Base-by-base conservation (phyloP, 441 rosid genomes). In the Bruguiera hainesii region DNA sequence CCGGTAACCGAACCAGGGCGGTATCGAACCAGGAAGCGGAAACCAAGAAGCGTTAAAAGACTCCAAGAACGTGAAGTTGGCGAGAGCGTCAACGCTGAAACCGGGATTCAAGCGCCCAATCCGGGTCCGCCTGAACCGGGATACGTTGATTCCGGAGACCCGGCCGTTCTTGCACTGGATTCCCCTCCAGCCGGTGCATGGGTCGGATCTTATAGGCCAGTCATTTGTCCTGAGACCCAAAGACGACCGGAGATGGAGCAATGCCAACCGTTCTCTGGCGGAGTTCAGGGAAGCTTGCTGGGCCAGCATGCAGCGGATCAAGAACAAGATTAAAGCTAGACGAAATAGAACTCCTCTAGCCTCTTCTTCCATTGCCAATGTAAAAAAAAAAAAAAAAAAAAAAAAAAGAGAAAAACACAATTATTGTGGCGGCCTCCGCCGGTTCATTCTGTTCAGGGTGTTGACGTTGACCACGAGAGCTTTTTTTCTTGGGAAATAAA, bases 121-220 rank as follows among this genome's bases (percentile, higher is more conserved):
- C 57, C 87, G 82, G 13, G 97, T 95, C 75, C 99, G 78, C 52
- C 68, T 78, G 49, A 95, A 87, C 68, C 97, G 97, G 11, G 95
- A 90, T 62, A 95, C 71, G 66, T 84, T 85, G 61, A 95, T 86
- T 55, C 84, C 87, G 46, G 75, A 56, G 56, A 95, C 84, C 62
- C 73, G 83, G 5, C 98, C 95, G 51, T 82, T 71, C 25, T 60
- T 70, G 80, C 98, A 95, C 0, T 28, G 65, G 67, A 95, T 69
- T 39, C 99, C 99, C 1, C 35, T 82, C 99, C 99, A 95, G 1
- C 7, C 56, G 10, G 28, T 63, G 72, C 99, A 92, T 13, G 93
- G 99, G 68, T 85, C 81, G 21, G 72, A 83, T 78, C 84, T 92
- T 26, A 78, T 79, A 7, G 99, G 97, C 99, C 99, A 95, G 60